phyloP scores from a whole-genome alignment of 352 stramenopile genomes.

The Thraustochytrium striatum region DNA sequence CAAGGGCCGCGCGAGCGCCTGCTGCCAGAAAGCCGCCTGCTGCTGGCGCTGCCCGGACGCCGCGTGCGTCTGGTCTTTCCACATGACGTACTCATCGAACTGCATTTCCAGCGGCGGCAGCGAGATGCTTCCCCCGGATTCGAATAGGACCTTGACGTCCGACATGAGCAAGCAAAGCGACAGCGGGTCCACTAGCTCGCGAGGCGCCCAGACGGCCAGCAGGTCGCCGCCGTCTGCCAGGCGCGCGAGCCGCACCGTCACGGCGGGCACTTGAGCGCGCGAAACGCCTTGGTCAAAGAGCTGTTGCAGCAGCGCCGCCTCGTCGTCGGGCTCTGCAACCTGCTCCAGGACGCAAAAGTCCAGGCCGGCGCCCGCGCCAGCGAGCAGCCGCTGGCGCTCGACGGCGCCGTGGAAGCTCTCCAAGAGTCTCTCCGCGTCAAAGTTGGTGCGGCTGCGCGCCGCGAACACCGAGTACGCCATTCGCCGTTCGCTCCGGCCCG shows the following conservation, averaged over 20 bases:
- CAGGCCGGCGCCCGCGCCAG: background rate
- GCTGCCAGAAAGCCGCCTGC: constrained; percentile 18
- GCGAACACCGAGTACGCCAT: too few species aligned
- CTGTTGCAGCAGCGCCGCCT: background rate
- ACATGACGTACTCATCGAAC: constrained; percentile 23
- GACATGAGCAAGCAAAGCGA: constrained; percentile 36
- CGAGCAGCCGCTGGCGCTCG: background rate
- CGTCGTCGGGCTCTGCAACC: background rate
- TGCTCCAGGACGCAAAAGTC: background rate
- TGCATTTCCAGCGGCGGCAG: constrained; percentile 33
- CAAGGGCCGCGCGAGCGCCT: background rate
- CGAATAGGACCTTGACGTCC: constrained; percentile 38
- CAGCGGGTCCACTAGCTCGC: background rate
- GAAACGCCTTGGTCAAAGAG: background rate
- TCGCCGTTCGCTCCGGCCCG: too few species aligned
- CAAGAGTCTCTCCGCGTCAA: background rate
- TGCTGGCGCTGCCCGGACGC: background rate
- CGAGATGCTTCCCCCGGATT: background rate
- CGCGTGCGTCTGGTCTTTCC: background rate
- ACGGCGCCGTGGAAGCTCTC: background rate
- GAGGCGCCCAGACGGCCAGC: background rate
- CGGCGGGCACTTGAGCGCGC: background rate
- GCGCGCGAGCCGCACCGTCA: background rate
- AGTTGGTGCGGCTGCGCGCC: background rate
- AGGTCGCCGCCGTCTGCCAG: background rate